Percentiles rank a stretch among this genome's conserved stretches.
Evolutionary conservation across 306 rosid genomes (phyloP).

Genomic region (Styphnolobium japonicum): DNA sequence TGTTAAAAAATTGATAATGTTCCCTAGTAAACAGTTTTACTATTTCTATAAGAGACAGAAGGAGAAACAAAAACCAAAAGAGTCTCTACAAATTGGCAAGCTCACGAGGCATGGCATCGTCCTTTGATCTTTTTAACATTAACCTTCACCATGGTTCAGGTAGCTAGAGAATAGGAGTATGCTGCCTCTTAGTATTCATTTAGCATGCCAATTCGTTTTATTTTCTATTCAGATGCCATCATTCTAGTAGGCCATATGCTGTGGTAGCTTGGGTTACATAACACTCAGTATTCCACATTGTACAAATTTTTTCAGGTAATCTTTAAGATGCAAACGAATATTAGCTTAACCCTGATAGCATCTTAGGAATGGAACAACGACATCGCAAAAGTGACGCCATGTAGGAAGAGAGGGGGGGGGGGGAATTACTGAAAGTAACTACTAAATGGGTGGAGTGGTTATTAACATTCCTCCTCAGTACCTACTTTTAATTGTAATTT

Average conservation of each 20-base stretch:
- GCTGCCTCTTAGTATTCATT: neutral
- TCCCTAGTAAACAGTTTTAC: neutral
- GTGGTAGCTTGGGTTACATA: neutral
- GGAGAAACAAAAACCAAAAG: neutral
- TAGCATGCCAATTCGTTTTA: neutral
- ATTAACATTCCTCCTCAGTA: neutral
- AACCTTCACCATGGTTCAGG: neutral
- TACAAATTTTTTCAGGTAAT: neutral
- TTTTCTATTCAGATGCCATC: neutral
- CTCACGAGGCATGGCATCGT: neutral
- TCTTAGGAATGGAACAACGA: neutral
- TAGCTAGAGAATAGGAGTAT: neutral
- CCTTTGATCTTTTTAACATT: neutral
- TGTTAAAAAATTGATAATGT: neutral
- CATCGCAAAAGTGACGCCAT: neutral
- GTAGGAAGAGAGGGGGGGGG: no score
- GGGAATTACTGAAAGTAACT: no score
- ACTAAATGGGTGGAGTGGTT: neutral
- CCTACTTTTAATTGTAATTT: neutral
- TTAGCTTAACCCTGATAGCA: neutral
- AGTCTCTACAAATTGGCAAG: neutral
- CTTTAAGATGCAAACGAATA: no score
- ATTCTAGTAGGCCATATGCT: neutral
- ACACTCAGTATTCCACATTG: neutral
- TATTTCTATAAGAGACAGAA: neutral